Base-by-base conservation (phyloP, 2,329 filamentous ascomycete species). In the Metarhizium sp. region DNA sequence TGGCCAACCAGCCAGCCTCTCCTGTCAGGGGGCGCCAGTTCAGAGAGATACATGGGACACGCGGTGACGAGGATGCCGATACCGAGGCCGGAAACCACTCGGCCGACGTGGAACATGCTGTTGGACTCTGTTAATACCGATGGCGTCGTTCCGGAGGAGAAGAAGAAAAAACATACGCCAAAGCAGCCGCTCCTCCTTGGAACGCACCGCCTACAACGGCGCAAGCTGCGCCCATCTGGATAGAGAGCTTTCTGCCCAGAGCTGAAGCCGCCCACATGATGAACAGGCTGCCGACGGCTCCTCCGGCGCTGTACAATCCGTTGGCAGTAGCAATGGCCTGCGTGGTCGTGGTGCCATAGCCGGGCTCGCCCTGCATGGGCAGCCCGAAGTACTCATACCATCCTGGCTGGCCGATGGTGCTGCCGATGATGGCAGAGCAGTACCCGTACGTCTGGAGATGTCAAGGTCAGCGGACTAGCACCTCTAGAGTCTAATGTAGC, bases 371-470 rank as follows among this genome's bases (percentile, higher is more conserved):
- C 36, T 71, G 63, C 11, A 57, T 58, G 0, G 76, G 76, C 10
- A 79, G 69, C 47, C 74, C 60, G 60, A 80, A 79, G 63, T 73
- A 78, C 18, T 62, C 57, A 60, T 77, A 79, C 75, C 75, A 79
- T 58, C 76, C 76, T 3, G 76, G 75, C 54, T 79, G 76, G 8
- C 77, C 77, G 53, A 79, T 78, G 16, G 76, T 79, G 55, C 74
- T 76, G 43, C 71, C 69, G 42, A 79, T 79, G 42, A 79, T 72
- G 2, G 76, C 77, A 8, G 76, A 69, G 53, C 71, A 74, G 59
- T 78, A 79, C 25, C 77, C 76, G 58, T 78, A 79, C 13, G 43
- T 46, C 43, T 46, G 20, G 7, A 46, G 18, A 36, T 16, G 52
- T 25, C 25, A 25, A 25, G 25, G 25, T 25, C 25, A 25, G 25